phyloP scores from a whole-genome alignment of 345 rosid genomes.

The Eucalyptus albens region DNA sequence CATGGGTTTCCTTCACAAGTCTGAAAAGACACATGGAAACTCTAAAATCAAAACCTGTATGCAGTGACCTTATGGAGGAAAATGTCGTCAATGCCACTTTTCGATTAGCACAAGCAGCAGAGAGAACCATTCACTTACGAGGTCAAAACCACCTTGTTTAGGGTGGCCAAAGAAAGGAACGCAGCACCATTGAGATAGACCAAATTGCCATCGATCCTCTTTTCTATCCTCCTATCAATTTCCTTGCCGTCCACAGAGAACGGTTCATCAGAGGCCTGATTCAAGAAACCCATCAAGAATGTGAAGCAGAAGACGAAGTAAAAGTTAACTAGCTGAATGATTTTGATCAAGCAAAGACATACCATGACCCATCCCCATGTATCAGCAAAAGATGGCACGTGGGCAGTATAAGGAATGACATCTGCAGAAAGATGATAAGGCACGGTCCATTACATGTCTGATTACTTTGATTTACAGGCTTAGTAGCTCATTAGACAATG shows the following conservation, averaged over 20 bases:
- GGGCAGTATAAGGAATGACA: slow-evolving; percentile 84
- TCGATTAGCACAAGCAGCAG: not conserved
- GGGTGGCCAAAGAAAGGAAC: slow-evolving; percentile 66
- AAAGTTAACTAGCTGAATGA: not conserved
- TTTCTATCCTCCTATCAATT: slow-evolving; percentile 59
- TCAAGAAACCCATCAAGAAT: not conserved
- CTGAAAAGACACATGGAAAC: slow-evolving; percentile 17
- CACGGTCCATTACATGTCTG: not conserved
- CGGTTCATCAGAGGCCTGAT: slow-evolving; percentile 79
- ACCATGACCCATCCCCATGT: slow-evolving; percentile 99
- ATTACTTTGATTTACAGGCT: not conserved
- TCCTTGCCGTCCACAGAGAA: slow-evolving; percentile 42
- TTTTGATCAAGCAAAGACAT: not conserved
- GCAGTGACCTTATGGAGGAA: not conserved
- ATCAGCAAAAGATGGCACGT: slow-evolving; percentile 93
- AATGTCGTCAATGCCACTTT: not conserved
- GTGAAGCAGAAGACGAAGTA: not conserved
- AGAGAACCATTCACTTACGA: slow-evolving; percentile 36
- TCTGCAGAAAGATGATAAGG: slow-evolving; percentile 23
- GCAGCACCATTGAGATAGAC: slow-evolving; percentile 74
- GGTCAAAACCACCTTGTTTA: slow-evolving; percentile 66
- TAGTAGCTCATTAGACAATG: not conserved
- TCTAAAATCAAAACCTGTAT: not conserved
- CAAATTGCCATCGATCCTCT: slow-evolving; percentile 59
- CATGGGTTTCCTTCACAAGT: slow-evolving; percentile 79